Base-by-base conservation (phyloP, 2,329 filamentous ascomycete genomes). In the Fusarium sp. region DNA sequence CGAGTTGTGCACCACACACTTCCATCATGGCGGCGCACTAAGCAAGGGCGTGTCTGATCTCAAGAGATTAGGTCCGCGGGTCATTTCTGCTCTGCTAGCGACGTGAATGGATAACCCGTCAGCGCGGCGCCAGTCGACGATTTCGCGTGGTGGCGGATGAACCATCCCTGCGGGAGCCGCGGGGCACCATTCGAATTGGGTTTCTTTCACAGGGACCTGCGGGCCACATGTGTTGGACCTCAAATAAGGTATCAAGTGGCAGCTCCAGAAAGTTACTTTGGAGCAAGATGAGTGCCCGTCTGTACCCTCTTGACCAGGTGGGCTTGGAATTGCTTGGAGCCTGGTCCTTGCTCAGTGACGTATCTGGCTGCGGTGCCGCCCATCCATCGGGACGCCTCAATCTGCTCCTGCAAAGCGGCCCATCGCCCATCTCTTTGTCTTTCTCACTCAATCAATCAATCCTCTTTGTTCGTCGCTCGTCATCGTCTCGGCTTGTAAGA, bases 1-100 rank as follows among this genome's bases (percentile, higher is more conserved):
- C 43, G 44, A 66, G 49, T 43, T 54, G 37, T 37, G 39, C 45
- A 65, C 61, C 65, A 51, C 44, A 66, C 42, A 39, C 41, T 37
- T 58, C 54, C 55, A 68, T 67, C 34, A 61, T 51, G 49, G 69
- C 67, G 54, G 64, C 67, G 67, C 71, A 74, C 71, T 74, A 74
- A 74, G 72, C 69, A 68, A 74, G 58, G 63, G 62, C 53, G 62
- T 74, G 72, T 74, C 69, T 74, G 72, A 74, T 74, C 72, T 74
- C 61, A 58, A 71, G 70, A 74, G 72, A 74, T 74, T 74, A 71
- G 67, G 70, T 67, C 72, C 67, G 60, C 72, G 67, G 67, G 64
- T 71, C 67, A 74, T 74, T 69, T 75, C 52, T 54, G 48, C 37
- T 52, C 31, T 52, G 39, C 28, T 61, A 55, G 51, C 50, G 61